A percentile compares a stretch with the other conserved stretches of the same genome.
Conservation (phyloP, 2,329 filamentous ascomycete species). For the Aspergillus alliaceus region DNA sequence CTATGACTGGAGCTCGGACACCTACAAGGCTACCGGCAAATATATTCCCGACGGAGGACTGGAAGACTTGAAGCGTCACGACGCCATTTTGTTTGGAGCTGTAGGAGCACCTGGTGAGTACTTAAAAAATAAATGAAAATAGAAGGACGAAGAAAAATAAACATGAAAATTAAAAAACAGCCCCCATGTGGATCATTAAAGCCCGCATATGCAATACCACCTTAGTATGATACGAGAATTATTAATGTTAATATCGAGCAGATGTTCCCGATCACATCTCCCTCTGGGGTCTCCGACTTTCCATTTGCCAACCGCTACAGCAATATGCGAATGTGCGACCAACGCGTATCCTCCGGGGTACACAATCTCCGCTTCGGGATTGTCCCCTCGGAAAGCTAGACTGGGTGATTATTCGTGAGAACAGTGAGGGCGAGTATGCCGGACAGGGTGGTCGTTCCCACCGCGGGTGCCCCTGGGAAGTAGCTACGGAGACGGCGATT, state of each 20-base stretch:
- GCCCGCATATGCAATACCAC: neutral
- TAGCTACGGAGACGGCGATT: conserved; percentile 62
- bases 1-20: conserved; percentile 67
- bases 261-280: conserved; percentile 67
- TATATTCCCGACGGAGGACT: conserved; percentile 64
- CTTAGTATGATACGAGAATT: neutral
- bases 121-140: neutral
- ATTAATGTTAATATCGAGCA: conserved; percentile 15
- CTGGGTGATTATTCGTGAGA: conserved; percentile 68
- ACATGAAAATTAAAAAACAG: neutral
- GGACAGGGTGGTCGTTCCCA: conserved; percentile 65
- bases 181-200: neutral
- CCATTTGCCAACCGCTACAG: conserved; percentile 66
- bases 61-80: conserved; percentile 57
- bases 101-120: conserved; percentile 59
- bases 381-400: conserved; percentile 60
- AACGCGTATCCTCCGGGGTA: conserved; percentile 62
- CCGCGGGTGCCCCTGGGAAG: conserved; percentile 58
- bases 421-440: conserved; percentile 66
- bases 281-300: conserved; percentile 66
- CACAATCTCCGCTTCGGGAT: conserved; percentile 57
- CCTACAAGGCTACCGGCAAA: conserved; percentile 64
- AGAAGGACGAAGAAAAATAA: too few species aligned
- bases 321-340: conserved; percentile 70
- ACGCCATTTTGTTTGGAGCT: conserved; percentile 68